Percentiles rank a stretch among this genome's conserved stretches.
phyloP scores from a whole-genome alignment of 1,284 basidiomycete genomes.

The Marasmius sp. region DNA sequence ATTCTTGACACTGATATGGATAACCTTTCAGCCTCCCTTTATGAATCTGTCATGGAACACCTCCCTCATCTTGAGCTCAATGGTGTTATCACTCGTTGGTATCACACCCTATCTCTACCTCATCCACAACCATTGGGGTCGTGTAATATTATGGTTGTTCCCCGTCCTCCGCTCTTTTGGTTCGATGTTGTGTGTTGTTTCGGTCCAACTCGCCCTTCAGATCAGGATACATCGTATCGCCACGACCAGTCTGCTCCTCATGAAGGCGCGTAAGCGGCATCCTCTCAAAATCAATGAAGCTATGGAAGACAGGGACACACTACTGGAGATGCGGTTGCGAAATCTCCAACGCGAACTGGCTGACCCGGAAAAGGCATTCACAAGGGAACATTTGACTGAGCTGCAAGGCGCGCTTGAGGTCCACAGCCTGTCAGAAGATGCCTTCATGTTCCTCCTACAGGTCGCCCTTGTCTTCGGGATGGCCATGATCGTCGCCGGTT shows the following conservation, averaged over 20 bases:
- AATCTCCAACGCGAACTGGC: neutral
- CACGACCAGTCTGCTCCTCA: neutral
- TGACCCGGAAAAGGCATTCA: too few relatives aligned
- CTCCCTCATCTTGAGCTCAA: neutral
- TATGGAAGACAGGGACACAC: neutral
- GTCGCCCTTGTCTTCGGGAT: constrained; percentile 3
- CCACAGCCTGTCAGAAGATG: neutral
- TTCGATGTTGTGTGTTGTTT: neutral
- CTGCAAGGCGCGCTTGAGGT: neutral
- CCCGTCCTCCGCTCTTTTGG: neutral
- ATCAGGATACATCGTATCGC: neutral
- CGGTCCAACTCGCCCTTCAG: neutral
- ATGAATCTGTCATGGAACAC: neutral
- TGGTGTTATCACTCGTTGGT: neutral
- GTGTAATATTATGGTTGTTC: neutral
- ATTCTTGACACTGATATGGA: neutral
- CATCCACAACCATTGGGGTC: neutral
- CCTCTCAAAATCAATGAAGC: neutral
- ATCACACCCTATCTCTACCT: neutral
- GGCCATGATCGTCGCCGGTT: constrained; percentile 1
- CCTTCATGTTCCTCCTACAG: neutral
- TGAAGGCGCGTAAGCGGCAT: neutral
- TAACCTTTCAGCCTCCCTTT: neutral
- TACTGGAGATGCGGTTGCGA: neutral
- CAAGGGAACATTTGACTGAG: too few relatives aligned